Evolutionary conservation across 2,329 filamentous ascomycete genomes (phyloP).

Genomic region (Arachnomyces sp.): DNA sequence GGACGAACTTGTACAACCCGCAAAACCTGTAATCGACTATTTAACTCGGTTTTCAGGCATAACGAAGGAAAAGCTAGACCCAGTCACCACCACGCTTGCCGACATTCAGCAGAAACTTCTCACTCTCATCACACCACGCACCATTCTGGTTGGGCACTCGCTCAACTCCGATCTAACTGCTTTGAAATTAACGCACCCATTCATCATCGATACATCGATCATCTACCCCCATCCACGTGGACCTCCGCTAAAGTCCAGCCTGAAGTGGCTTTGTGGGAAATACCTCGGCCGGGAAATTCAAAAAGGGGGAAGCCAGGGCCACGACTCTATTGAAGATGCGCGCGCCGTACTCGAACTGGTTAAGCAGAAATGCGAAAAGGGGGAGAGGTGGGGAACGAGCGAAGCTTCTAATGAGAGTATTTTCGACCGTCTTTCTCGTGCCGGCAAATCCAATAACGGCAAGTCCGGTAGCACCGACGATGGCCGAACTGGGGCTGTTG

Average conservation of each 20-base stretch:
- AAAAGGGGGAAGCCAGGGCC: constrained; percentile 61
- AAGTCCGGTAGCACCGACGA: constrained; percentile 12
- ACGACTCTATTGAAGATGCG: constrained; percentile 90
- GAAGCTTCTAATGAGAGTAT: constrained; percentile 78
- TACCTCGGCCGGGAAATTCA: constrained; percentile 85
- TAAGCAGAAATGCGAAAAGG: constrained; percentile 92
- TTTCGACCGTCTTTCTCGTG: constrained; percentile 69
- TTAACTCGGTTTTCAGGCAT: constrained; percentile 89
- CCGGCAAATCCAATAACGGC: constrained; percentile 28
- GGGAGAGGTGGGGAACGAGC: constrained; percentile 73
- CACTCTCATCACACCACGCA: constrained; percentile 51
- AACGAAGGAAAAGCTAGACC: constrained; percentile 72
- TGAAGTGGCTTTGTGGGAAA: constrained; percentile 83
- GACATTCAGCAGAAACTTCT: constrained; percentile 78
- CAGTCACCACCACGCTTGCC: constrained; percentile 71
- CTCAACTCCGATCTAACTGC: constrained; percentile 59
- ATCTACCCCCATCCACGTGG: constrained; percentile 87
- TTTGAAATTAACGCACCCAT: constrained; percentile 79
- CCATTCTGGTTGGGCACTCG: constrained; percentile 42
- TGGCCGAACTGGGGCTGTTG: constrained; percentile 48
- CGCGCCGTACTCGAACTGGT: constrained; percentile 85
- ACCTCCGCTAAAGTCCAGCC: constrained; percentile 77
- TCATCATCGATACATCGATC: constrained; percentile 84
- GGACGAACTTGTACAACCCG: constrained; percentile 87
- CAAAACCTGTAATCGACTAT: constrained; percentile 83